Percentiles rank a stretch among this genome's conserved stretches.
Evolutionary conservation across 768 basidiomycete genomes (phyloP).

Genomic region (Boletales sp.): DNA sequence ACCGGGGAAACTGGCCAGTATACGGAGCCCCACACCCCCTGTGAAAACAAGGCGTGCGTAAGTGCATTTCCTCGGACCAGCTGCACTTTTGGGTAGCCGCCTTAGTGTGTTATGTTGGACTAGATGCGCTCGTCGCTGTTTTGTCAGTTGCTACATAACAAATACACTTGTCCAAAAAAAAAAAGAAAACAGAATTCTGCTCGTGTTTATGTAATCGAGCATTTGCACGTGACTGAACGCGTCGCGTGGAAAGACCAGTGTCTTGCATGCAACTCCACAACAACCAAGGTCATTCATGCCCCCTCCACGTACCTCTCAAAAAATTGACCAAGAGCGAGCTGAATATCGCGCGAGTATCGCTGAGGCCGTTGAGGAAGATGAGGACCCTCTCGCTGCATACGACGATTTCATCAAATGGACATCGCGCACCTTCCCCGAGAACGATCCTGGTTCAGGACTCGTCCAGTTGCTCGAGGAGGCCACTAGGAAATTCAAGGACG

Average conservation of each 20-base stretch:
- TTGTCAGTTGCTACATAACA: too few relatives aligned
- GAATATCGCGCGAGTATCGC: constrained; percentile 40
- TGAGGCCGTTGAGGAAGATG: constrained; percentile 63
- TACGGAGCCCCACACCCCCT: too few relatives aligned
- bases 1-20: too few relatives aligned
- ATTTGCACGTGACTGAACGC: constrained; percentile 28
- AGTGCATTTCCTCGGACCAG: too few relatives aligned
- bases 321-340: constrained; percentile 26
- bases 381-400: constrained; percentile 84
- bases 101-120: too few relatives aligned
- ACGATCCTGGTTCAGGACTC: constrained; percentile 67
- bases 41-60: too few relatives aligned
- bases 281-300: constrained; percentile 19
- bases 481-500: constrained; percentile 76
- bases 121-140: too few relatives aligned
- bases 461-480: constrained; percentile 80
- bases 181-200: too few relatives aligned
- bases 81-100: too few relatives aligned
- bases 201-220: too few relatives aligned
- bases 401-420: constrained; percentile 90
- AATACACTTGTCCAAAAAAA: too few relatives aligned
- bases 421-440: constrained; percentile 70
- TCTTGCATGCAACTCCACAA: constrained; percentile 1
- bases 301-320: constrained; percentile 20
- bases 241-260: constrained; percentile 23